Conservation (phyloP, 495 filamentous ascomycete genomes). For the Penicillium fimorum region DNA sequence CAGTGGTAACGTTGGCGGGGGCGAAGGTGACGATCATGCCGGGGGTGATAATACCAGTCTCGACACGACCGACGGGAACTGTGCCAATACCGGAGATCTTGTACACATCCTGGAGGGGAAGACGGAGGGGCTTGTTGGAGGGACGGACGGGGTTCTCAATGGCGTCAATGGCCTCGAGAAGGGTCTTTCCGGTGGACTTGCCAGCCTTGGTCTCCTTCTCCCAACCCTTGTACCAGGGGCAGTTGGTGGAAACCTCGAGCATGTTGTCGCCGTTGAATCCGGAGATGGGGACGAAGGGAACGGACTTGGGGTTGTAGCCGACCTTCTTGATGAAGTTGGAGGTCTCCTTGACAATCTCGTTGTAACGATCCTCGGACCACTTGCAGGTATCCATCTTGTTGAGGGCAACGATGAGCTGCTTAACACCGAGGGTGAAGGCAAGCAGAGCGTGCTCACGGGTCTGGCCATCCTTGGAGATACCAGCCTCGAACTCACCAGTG, state of each 20-base stretch:
- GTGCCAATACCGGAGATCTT: slow-evolving; percentile 99
- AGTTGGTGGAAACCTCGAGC: slow-evolving; percentile 88
- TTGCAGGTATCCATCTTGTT: slow-evolving; percentile 99
- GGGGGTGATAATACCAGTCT: slow-evolving; percentile 96
- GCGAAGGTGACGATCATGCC: slow-evolving; percentile 91
- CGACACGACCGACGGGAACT: slow-evolving; percentile 99
- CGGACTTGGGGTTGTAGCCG: slow-evolving; percentile 98
- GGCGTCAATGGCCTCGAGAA: slow-evolving; percentile 96
- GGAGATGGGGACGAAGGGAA: slow-evolving; percentile 99
- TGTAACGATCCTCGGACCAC: slow-evolving; percentile 93
- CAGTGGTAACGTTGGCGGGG: slow-evolving; percentile 97
- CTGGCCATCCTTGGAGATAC: slow-evolving; percentile 99
- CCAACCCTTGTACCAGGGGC: slow-evolving; percentile 99
- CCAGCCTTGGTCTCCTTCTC: slow-evolving; percentile 97
- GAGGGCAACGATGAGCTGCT: slow-evolving; percentile 99
- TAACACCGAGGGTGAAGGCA: slow-evolving; percentile 99
- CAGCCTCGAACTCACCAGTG: slow-evolving; percentile 99
- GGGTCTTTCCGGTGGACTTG: slow-evolving; percentile 92
- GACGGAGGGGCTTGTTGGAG: slow-evolving; percentile 91
- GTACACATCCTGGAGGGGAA: slow-evolving; percentile 99
- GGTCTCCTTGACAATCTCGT: slow-evolving; percentile 99
- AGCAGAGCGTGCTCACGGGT: slow-evolving; percentile 99
- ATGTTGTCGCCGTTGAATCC: slow-evolving; percentile 99
- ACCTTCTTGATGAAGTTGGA: slow-evolving; percentile 99
- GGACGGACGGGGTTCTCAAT: slow-evolving; percentile 89